Evolutionary conservation across 2,329 filamentous ascomycete genomes (phyloP).

Genomic region (Ophiostoma pallidulum): DNA sequence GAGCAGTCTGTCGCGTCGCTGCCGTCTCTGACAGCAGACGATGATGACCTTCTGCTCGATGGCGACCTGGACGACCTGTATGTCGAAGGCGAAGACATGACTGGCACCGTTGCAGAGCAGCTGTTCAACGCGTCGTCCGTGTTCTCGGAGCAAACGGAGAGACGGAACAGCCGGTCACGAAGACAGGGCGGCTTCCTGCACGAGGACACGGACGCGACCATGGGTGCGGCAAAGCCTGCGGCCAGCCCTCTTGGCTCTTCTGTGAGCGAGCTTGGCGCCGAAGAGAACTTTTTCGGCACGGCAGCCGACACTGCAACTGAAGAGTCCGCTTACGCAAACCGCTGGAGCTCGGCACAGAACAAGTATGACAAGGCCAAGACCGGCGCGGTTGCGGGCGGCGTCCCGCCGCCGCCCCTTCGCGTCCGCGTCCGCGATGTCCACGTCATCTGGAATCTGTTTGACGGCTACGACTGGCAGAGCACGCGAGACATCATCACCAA

Average conservation of each 20-base stretch:
- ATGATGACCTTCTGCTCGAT: slow-evolving; percentile 11
- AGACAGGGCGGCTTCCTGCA: not conserved
- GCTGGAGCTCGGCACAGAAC: slow-evolving; percentile 72
- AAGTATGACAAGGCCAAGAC: slow-evolving; percentile 60
- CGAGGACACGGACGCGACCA: not conserved
- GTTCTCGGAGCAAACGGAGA: slow-evolving; percentile 31
- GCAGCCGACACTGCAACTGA: slow-evolving; percentile 46
- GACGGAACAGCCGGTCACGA: slow-evolving; percentile 15
- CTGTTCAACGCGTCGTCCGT: slow-evolving; percentile 38
- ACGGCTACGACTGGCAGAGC: slow-evolving; percentile 91
- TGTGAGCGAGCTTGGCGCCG: slow-evolving; percentile 20
- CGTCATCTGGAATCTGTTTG: slow-evolving; percentile 94
- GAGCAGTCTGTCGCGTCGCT: slow-evolving; percentile 16
- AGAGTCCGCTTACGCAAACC: slow-evolving; percentile 34
- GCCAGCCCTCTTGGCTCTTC: slow-evolving; percentile 17
- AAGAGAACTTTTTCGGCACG: slow-evolving; percentile 62
- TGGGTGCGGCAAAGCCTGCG: not conserved
- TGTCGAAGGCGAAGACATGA: not conserved
- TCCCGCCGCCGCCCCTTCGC: slow-evolving; percentile 54
- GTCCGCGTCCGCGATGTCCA: slow-evolving; percentile 79
- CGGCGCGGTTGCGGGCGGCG: not conserved
- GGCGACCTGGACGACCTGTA: slow-evolving; percentile 9
- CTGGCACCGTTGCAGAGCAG: slow-evolving; percentile 31
- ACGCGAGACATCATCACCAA: slow-evolving; percentile 81
- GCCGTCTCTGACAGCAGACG: slow-evolving; percentile 9